Percentiles rank a stretch among this genome's conserved stretches.
These are phyloP conservation scores for Amanita thiersii DNA, from an alignment of 768 basidiomycete genomes.

Conservation along the genomic window DNA sequence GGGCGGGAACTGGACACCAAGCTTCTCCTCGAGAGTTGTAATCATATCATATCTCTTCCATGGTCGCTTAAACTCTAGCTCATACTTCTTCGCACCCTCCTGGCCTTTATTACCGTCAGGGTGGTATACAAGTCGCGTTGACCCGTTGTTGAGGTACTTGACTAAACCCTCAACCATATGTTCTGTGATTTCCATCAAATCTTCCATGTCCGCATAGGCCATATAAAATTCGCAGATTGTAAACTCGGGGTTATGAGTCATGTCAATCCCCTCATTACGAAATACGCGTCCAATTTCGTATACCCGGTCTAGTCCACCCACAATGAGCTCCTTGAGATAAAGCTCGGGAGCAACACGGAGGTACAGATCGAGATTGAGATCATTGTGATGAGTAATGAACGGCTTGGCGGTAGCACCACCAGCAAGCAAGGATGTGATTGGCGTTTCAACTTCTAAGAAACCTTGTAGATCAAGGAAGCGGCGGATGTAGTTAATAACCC, in stretches of 20 bases:
- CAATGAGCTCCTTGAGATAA: conserved; percentile 95
- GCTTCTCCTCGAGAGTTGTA: conserved; percentile 88
- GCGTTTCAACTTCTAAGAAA: conserved; percentile 98
- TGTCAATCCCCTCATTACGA: conserved; percentile 96
- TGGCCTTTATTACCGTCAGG: conserved; percentile 89
- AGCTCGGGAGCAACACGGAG: conserved; percentile 97
- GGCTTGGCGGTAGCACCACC: conserved; percentile 99
- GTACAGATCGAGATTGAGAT: conserved; percentile 92
- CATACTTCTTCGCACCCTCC: conserved; percentile 50
- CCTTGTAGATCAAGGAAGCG: conserved; percentile 85
- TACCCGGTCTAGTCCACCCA: conserved; percentile 95
- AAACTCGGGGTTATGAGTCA: conserved; percentile 99
- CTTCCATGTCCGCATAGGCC: conserved; percentile 99
- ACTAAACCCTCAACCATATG: conserved; percentile 85
- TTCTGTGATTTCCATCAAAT: conserved; percentile 97
- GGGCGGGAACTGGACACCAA: conserved; percentile 85
- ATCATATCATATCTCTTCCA: conserved; percentile 99
- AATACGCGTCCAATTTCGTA: conserved; percentile 99
- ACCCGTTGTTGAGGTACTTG: conserved; percentile 73
- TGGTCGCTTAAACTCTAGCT: conserved; percentile 83
- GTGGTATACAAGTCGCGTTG: conserved; percentile 76
- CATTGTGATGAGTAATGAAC: conserved; percentile 98
- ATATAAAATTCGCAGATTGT: conserved; percentile 99
- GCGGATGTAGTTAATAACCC: conserved; percentile 88
- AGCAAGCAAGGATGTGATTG: conserved; percentile 93